Percentiles rank a stretch among this genome's conserved stretches.
phyloP scores from a whole-genome alignment of 768 basidiomycete species.

The Trametes cingulata region DNA sequence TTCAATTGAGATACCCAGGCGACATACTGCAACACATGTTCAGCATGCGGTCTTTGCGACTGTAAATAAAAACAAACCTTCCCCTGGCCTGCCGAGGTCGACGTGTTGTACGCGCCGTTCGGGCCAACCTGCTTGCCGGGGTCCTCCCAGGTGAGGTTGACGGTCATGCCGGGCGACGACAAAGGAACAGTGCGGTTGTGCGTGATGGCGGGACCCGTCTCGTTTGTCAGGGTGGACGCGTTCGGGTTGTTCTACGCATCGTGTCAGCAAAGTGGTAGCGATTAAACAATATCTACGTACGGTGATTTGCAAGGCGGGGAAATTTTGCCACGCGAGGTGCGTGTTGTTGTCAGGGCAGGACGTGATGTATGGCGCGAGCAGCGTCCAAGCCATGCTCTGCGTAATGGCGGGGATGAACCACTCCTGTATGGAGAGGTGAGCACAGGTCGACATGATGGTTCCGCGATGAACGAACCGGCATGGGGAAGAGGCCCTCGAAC shows the following conservation, averaged over 20 bases:
- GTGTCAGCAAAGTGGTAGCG: no score
- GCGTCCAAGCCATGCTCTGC: constrained; percentile 64
- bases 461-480: constrained; percentile 41
- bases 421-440: constrained; percentile 19
- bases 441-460: not conserved
- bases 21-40: constrained; percentile 38
- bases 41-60: not conserved
- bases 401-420: constrained; percentile 60
- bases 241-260: constrained; percentile 34
- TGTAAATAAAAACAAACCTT: constrained; percentile 32
- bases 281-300: constrained; percentile 28
- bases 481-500: constrained; percentile 60
- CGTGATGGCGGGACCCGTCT: constrained; percentile 50
- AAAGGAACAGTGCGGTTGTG: constrained; percentile 52
- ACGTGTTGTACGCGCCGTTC: constrained; percentile 53
- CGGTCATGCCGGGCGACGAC: constrained; percentile 43
- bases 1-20: constrained; percentile 65
- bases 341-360: constrained; percentile 56
- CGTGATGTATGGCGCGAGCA: constrained; percentile 53
- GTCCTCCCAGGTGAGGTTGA: constrained; percentile 54
- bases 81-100: constrained; percentile 43
- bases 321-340: constrained; percentile 52
- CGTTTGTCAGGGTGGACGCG: constrained; percentile 31
- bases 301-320: constrained; percentile 53
- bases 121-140: constrained; percentile 55